Base-by-base conservation (phyloP, 192 early-diverging fungal genomes). In the Phlyctochytrium arcticum region DNA sequence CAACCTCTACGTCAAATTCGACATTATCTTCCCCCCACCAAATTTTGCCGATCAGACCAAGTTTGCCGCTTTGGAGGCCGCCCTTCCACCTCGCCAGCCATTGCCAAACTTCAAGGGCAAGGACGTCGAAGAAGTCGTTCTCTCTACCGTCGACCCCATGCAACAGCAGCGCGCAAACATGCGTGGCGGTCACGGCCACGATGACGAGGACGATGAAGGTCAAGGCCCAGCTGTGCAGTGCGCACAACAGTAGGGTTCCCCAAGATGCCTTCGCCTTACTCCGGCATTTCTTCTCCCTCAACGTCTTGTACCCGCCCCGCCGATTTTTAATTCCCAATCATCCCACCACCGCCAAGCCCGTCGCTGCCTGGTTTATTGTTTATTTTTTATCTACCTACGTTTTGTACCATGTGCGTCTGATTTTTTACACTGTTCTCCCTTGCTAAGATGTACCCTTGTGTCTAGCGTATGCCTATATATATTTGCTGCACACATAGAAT, bases 171-270 rank as follows among this genome's bases (percentile, higher is more conserved):
- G 82, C 39, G 75, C 85, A 24, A 74, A 85, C 49, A 46, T 54
- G 17, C 60, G 61, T 37, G 54, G 44, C 15, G n/a, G 61, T 30
- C 62, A 44, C 29, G 54, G 35, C 6, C 83, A 79, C 64, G 78
- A 77, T 31, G 83, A 86, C 39, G 85, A 90, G 9, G 84, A 85
- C 4, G 89, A 92, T 19, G 90, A 93, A 48, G 71, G 70, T 12
- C 72, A 76, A 54, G 87, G 89, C 6, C 88, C 90, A 33, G 84
- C 82, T 8, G 93, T 98, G 62, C 93, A 98, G 83, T 98, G 95
- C 75, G 93, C 95, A 36, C 91, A 94, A 80, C 95, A 98, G 83
- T 95, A 94, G 54, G 51, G 32, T n/a, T n/a, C n/a, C n/a, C n/a
- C n/a, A n/a, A n/a, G n/a, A n/a, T n/a, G n/a, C n/a, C n/a, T n/a